Base-by-base conservation (phyloP, 164 flowering plant genomes). In the Chloranthus sessilifolius region DNA sequence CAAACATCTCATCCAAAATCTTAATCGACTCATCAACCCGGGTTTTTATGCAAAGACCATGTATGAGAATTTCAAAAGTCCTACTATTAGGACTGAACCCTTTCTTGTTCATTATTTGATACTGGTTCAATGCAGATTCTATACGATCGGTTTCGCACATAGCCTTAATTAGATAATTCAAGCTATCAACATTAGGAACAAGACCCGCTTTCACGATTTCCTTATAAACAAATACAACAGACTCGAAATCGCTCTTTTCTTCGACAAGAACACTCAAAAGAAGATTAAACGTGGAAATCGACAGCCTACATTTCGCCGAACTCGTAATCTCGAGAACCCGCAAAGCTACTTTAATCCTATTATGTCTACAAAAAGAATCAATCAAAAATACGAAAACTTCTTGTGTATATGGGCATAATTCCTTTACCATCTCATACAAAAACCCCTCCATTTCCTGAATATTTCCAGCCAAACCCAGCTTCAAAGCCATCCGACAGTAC, bases 141-240 rank as follows among this genome's bases (percentile, higher is more conserved):
- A 71, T 52, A 37, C 47, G 48, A 24, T 50, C 60, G 1, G 68
- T 47, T 35, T 70, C 73, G 61, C 73, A 67, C 52, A 85, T 68
- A 45, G 69, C 75, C 55, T 80, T 80, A 43, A 85, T 55, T 50
- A 85, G 49, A 59, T 51, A 63, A 66, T 85, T 85, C 66, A 82
- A 56, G 1, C 81, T 76, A 6, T 75, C 77, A 44, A 78, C 67
- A 39, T 57, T 73, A 0, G 95, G 95, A 25, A 64, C 33, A 50
- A 59, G 62, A 25, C 83, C 81, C 0, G 77, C 67, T 65, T 77
- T 85, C 65, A 85, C 89, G 71, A 85, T 78, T 61, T 82, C 95
- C 71, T 85, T 80, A 39, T 85, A 85, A 44, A 76, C 74, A 59
- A 78, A 79, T 38, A 80, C 38, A 19, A 77, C 66, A 7, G 75